Base-by-base conservation (phyloP, 192 early-diverging fungal species). In the Gonapodya sp. region DNA sequence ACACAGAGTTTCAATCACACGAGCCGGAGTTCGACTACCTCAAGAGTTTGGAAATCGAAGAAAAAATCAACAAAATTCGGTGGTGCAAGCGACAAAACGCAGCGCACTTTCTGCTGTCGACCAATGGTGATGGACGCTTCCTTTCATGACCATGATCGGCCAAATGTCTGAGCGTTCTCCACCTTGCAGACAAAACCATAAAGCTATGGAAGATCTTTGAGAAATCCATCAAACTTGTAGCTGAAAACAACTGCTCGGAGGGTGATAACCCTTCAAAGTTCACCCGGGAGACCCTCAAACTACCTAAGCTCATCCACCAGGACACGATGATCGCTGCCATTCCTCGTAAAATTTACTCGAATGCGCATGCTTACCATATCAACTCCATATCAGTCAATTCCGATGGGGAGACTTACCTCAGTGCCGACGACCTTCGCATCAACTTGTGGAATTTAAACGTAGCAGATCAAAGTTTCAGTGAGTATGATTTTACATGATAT, bases 161-260 rank as follows among this genome's bases (percentile, higher is more conserved):
- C n/a, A n/a, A n/a, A n/a, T n/a, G n/a, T n/a, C 36, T 2, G 35
- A 0, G 31, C 31, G 36, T 34, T 73, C 73, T 33, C 36, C 18
- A 33, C 18, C 73, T 2, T 35, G 33, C 82, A 95, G 97, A 99
- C 88, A 99, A 99, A 86, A 99, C 97, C 36, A 96, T 99, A 86
- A 99, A 99, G 87, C 91, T 99, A 36, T 99, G 97, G 97, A 99
- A 99, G 86, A 93, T 99, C 30, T 98, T 95, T 89, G 96, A 99
- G 86, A 97, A 98, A 86, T 94, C 94, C 18, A 92, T 98, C 81
- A 97, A 98, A 85, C 90, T 97, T 30, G 94, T 99, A 34, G 87
- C 96, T 0, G 97, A 99, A 85, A 96, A 91, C 82, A 96, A 94
- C 86, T 88, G 96, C 35, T 89, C 89, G 34, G 93, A 94, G 73